These are phyloP conservation scores for Trametes cubensis DNA, from an alignment of 768 basidiomycete genomes.

Conservation along the genomic window DNA sequence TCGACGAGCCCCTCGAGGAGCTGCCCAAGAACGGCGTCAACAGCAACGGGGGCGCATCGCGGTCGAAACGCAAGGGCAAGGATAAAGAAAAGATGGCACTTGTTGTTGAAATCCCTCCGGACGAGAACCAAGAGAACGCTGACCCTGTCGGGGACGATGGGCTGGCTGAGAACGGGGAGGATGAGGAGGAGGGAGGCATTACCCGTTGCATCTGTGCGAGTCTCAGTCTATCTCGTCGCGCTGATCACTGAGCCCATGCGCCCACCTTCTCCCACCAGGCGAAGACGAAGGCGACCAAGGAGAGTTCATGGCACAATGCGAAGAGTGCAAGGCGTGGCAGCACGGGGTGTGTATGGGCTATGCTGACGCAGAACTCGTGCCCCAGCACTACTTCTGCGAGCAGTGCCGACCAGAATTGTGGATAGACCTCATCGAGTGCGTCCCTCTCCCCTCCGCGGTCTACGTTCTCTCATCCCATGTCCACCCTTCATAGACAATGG, in stretches of 20 bases:
- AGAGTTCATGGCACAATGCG: constrained; percentile 98
- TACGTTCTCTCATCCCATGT: constrained; percentile 14
- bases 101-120: constrained; percentile 33
- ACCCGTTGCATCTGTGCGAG: constrained; percentile 89
- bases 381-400: constrained; percentile 92
- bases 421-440: constrained; percentile 78
- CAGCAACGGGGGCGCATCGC: constrained; percentile 41
- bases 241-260: constrained; percentile 29
- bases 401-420: constrained; percentile 88
- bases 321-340: constrained; percentile 97
- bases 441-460: constrained; percentile 25
- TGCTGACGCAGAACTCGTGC: constrained; percentile 72
- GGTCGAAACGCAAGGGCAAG: constrained; percentile 66
- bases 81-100: constrained; percentile 53
- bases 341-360: constrained; percentile 97
- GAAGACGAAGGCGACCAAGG: constrained; percentile 79
- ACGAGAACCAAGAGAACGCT: constrained; percentile 32
- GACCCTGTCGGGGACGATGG: constrained; percentile 41
- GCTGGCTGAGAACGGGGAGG: constrained; percentile 47
- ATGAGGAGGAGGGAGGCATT: constrained; percentile 59
- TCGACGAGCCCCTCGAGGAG: constrained; percentile 63
- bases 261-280: constrained; percentile 37
- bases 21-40: constrained; percentile 46
- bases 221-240: constrained; percentile 55
- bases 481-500: constrained; percentile 49